Evolutionary conservation across 2,329 filamentous ascomycete species (phyloP).

Genomic region (Calonectria leucothoes): DNA sequence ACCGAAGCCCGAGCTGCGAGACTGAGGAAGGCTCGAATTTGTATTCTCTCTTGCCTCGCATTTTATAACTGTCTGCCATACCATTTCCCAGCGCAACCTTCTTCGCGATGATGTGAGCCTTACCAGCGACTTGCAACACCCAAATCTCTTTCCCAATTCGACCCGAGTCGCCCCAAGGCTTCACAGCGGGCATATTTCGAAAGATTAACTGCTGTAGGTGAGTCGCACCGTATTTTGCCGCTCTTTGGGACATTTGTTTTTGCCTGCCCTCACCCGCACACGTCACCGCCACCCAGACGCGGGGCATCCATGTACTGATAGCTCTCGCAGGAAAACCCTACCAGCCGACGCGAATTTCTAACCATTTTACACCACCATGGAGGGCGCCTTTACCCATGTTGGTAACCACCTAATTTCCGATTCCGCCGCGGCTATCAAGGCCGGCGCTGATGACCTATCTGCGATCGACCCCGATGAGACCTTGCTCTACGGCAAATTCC

Average conservation of each 20-base stretch:
- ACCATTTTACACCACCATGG: slow-evolving; percentile 66
- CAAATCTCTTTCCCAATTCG: slow-evolving; percentile 45
- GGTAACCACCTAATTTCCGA: slow-evolving; percentile 89
- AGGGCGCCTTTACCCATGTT: slow-evolving; percentile 88
- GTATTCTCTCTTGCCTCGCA: slow-evolving; percentile 6
- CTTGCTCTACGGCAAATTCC: slow-evolving; percentile 78
- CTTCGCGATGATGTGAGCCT: slow-evolving; percentile 54
- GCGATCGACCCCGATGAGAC: slow-evolving; percentile 82
- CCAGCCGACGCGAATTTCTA: slow-evolving; percentile 34
- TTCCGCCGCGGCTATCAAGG: slow-evolving; percentile 88
- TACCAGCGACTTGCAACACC: slow-evolving; percentile 44
- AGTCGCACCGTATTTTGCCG: slow-evolving; percentile 32
- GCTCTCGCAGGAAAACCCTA: slow-evolving; percentile 42
- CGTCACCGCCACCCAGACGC: slow-evolving; percentile 36
- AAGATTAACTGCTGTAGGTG: slow-evolving; percentile 42
- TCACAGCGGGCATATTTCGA: slow-evolving; percentile 35
- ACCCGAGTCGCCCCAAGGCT: slow-evolving; percentile 40
- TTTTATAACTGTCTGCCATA: slow-evolving; percentile 27
- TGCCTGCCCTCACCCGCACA: slow-evolving; percentile 22
- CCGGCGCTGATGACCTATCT: slow-evolving; percentile 80
- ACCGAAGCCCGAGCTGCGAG: slow-evolving; percentile 24
- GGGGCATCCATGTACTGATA: slow-evolving; percentile 35
- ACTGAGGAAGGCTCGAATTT: slow-evolving; percentile 17
- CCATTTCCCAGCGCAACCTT: slow-evolving; percentile 35
- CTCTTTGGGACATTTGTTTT: neutral